phyloP scores from a whole-genome alignment of 257 asterid genomes.

The Primulina tabacum region DNA sequence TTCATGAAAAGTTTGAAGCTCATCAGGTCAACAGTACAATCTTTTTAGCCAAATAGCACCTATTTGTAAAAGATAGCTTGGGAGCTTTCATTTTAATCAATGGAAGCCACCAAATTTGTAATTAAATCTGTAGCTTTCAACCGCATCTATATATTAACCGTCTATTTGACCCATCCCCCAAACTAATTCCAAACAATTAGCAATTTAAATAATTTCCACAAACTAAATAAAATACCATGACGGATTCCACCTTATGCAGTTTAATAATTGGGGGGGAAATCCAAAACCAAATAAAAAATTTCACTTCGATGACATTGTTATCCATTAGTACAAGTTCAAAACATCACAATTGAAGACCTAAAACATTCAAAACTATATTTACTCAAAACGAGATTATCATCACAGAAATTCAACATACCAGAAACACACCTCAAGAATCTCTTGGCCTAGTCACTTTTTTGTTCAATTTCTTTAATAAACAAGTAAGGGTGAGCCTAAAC shows the following conservation, averaged over 20 bases:
- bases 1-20: background rate
- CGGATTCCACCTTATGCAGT: background rate
- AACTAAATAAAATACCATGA: background rate
- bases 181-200: no score
- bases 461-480: background rate
- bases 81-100: background rate
- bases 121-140: background rate
- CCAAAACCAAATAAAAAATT: background rate
- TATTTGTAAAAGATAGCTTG: background rate
- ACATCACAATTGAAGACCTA: background rate
- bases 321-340: background rate
- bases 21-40: background rate
- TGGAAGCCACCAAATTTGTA: background rate
- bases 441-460: background rate
- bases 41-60: background rate
- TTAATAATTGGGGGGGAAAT: no score
- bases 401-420: background rate
- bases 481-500: background rate
- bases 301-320: background rate
- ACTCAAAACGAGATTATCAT: background rate
- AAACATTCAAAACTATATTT: background rate
- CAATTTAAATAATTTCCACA: background rate
- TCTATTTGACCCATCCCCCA: background rate
- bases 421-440: background rate
- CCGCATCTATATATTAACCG: no score